A percentile compares a stretch with the other conserved stretches of the same genome.
phyloP scores from a whole-genome alignment of 495 filamentous ascomycete species.

The Aspergillus ostianus region DNA sequence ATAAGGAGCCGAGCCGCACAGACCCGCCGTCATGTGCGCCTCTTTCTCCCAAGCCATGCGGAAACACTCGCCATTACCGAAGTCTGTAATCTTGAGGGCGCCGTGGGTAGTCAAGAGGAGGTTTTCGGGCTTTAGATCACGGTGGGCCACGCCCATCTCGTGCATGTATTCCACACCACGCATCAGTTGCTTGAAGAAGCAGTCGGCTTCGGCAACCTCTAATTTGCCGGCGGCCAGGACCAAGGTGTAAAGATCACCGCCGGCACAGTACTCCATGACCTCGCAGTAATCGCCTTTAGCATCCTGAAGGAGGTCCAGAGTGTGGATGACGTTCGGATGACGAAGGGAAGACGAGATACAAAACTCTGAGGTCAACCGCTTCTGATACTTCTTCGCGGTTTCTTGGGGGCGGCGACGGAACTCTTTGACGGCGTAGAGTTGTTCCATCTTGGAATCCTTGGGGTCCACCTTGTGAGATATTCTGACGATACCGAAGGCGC shows the following conservation, averaged over 20 bases:
- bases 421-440: constrained; percentile 96
- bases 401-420: constrained; percentile 94
- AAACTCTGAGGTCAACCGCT: constrained; percentile 96
- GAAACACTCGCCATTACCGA: constrained; percentile 99
- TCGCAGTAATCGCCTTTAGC: constrained; percentile 98
- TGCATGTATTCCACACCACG: constrained; percentile 99
- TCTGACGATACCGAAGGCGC: constrained; percentile 94
- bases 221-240: constrained; percentile 90
- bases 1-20: constrained; percentile 95
- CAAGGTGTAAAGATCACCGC: constrained; percentile 93
- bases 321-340: constrained; percentile 98
- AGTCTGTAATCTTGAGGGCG: constrained; percentile 97
- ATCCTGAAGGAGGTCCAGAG: constrained; percentile 90
- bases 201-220: constrained; percentile 92
- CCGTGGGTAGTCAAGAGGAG: constrained; percentile 90
- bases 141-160: constrained; percentile 98
- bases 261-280: constrained; percentile 99
- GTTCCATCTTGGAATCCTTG: constrained; percentile 74
- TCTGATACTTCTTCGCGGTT: constrained; percentile 94
- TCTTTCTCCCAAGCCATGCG: constrained; percentile 99
- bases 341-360: constrained; percentile 96
- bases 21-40: constrained; percentile 94
- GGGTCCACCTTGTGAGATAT: constrained; percentile 97
- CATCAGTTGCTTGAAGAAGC: constrained; percentile 99
- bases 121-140: constrained; percentile 97